A percentile compares a stretch with the other conserved stretches of the same genome.
These are phyloP conservation scores for Triadica sebifera DNA, from an alignment of 345 rosid species.

Conservation along the genomic window DNA sequence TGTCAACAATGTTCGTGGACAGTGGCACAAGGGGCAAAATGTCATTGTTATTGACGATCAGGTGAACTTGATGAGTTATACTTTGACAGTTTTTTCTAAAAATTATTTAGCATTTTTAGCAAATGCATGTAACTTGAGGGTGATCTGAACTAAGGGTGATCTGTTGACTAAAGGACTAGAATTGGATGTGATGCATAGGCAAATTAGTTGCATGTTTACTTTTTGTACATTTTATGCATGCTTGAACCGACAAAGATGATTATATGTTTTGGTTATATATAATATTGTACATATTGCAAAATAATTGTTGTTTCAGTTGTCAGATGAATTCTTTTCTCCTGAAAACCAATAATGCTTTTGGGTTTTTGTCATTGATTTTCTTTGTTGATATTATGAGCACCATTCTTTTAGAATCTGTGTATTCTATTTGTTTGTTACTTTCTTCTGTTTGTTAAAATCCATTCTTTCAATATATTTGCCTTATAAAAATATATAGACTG, in stretches of 20 bases:
- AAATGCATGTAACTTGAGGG: neutral
- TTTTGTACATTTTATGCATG: neutral
- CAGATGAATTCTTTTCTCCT: neutral
- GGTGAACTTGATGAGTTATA: slow-evolving; percentile 46
- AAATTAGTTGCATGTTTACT: neutral
- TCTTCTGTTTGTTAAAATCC: neutral
- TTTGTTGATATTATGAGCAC: neutral
- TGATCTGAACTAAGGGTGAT: neutral
- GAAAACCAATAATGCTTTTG: neutral
- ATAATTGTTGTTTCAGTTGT: neutral
- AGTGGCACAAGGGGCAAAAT: slow-evolving; percentile 35
- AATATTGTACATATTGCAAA: neutral
- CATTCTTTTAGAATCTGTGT: neutral
- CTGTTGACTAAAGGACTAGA: neutral
- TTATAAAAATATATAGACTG: neutral
- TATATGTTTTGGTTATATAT: slow-evolving; percentile 7
- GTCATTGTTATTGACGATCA: slow-evolving; percentile 45
- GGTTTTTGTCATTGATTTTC: neutral
- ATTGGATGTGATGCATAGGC: neutral
- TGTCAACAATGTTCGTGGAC: slow-evolving; percentile 28
- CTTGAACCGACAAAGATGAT: neutral
- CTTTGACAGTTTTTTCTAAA: slow-evolving; percentile 13
- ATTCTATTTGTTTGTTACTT: neutral
- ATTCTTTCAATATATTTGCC: neutral
- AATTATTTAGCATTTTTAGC: neutral